Conservation (phyloP, 768 basidiomycete species). For the Mycena galericulata region DNA sequence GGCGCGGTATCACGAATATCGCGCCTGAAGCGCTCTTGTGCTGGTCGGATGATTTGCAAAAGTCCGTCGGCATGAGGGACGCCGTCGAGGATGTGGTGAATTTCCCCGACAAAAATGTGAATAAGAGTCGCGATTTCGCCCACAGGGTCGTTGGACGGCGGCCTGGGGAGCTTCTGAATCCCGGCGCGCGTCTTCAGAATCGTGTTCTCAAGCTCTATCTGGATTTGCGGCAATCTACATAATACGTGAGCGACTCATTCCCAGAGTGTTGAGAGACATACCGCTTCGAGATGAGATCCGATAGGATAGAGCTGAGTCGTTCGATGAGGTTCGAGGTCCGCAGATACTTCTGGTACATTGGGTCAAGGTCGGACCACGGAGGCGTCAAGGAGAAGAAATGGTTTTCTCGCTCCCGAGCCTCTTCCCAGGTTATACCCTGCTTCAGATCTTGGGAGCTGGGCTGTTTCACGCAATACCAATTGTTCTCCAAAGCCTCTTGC, state of each 20-base stretch:
- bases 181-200: conserved; percentile 53
- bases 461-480: conserved; percentile 72
- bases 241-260: not conserved
- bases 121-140: conserved; percentile 67
- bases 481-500: conserved; percentile 60
- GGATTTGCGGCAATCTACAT: conserved; percentile 72
- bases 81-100: conserved; percentile 63
- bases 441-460: conserved; percentile 64
- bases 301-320: conserved; percentile 69
- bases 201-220: conserved; percentile 64
- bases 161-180: conserved; percentile 54
- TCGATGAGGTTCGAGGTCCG: conserved; percentile 69
- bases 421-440: conserved; percentile 65
- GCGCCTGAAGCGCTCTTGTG: conserved; percentile 58
- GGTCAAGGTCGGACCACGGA: conserved; percentile 69
- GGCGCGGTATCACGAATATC: conserved; percentile 68
- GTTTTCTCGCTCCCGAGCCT: conserved; percentile 68
- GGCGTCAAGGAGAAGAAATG: conserved; percentile 64
- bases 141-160: conserved; percentile 67
- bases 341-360: conserved; percentile 62
- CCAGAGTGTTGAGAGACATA: conserved; percentile 35
- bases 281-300: conserved; percentile 73
- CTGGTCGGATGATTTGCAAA: conserved; percentile 65
- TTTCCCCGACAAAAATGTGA: conserved; percentile 58
- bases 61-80: conserved; percentile 64